Percentiles rank a stretch among this genome's conserved stretches.
Conservation (phyloP, 768 basidiomycete species). For the Amanita brunnescens region DNA sequence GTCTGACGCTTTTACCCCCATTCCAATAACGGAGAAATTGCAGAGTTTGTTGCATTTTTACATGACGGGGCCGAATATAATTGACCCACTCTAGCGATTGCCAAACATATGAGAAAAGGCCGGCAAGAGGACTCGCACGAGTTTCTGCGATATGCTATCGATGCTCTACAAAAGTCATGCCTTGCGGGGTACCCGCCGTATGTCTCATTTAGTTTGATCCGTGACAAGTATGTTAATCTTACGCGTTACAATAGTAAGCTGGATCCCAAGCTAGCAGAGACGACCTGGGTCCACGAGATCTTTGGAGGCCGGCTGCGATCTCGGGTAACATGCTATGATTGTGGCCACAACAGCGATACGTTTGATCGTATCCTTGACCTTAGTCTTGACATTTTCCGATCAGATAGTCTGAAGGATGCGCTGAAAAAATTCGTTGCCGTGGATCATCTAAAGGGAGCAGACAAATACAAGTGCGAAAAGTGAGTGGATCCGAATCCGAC, state of each 20-base stretch:
- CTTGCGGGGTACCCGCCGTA: constrained; percentile 65
- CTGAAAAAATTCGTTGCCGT: constrained; percentile 72
- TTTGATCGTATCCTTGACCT: constrained; percentile 94
- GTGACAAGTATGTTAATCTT: neutral
- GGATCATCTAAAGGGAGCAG: constrained; percentile 79
- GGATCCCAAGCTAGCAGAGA: constrained; percentile 64
- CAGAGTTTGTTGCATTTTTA: constrained; percentile 40
- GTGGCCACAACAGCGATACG: constrained; percentile 86
- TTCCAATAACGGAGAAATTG: constrained; percentile 55
- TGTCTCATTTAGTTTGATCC: constrained; percentile 18
- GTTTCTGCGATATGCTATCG: constrained; percentile 90
- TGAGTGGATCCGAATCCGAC: constrained; percentile 40
- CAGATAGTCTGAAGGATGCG: constrained; percentile 56
- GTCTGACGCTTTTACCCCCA: constrained; percentile 50
- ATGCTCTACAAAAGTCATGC: constrained; percentile 82
- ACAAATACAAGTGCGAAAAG: constrained; percentile 99
- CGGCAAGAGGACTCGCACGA: constrained; percentile 98
- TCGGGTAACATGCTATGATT: constrained; percentile 77
- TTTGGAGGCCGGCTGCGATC: constrained; percentile 92
- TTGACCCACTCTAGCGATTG: constrained; percentile 52
- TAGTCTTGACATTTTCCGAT: constrained; percentile 77
- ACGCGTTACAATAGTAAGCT: constrained; percentile 42
- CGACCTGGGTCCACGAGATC: constrained; percentile 89
- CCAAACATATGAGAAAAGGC: constrained; percentile 84
- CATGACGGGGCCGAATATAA: neutral